These are phyloP conservation scores for Suhomyces canberraensis DNA, from an alignment of 805 yeast genomes.

Conservation along the genomic window DNA sequence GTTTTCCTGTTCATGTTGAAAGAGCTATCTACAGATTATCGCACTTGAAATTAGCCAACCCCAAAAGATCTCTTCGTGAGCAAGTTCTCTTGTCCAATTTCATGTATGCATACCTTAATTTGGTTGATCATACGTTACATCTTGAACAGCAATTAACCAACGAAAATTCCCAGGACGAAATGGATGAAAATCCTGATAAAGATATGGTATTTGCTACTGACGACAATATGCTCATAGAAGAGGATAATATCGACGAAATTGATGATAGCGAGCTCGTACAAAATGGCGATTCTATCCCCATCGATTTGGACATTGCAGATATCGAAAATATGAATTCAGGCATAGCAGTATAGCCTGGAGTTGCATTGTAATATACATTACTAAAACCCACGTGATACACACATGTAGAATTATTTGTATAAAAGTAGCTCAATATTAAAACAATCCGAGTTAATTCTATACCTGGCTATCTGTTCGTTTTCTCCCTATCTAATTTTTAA, in stretches of 20 bases:
- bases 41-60: conserved; percentile 90
- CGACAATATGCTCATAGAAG: conserved; percentile 4
- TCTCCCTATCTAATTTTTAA: no score
- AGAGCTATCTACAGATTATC: conserved; percentile 91
- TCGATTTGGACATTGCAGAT: conserved; percentile 23
- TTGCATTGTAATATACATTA: no score
- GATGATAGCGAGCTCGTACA: conserved; percentile 11
- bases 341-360: conserved; percentile 2
- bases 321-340: conserved; percentile 4
- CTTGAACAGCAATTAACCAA: conserved; percentile 54
- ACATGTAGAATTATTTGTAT: no score
- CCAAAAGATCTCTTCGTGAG: conserved; percentile 84
- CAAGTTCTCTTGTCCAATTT: conserved; percentile 92
- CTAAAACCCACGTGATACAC: no score
- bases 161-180: conserved; percentile 6
- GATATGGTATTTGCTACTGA: conserved; percentile 9
- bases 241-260: conserved; percentile 9
- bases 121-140: conserved; percentile 88
- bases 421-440: no score
- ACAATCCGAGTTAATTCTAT: no score
- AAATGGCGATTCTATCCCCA: conserved; percentile 12
- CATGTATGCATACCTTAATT: conserved; percentile 94
- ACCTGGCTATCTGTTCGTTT: no score
- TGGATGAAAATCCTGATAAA: conserved; percentile 8
- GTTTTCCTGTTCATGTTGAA: conserved; percentile 94